Percentiles rank a stretch among this genome's conserved stretches.
These are phyloP conservation scores for Candida maris DNA, from an alignment of 805 yeast species.

Conservation along the genomic window DNA sequence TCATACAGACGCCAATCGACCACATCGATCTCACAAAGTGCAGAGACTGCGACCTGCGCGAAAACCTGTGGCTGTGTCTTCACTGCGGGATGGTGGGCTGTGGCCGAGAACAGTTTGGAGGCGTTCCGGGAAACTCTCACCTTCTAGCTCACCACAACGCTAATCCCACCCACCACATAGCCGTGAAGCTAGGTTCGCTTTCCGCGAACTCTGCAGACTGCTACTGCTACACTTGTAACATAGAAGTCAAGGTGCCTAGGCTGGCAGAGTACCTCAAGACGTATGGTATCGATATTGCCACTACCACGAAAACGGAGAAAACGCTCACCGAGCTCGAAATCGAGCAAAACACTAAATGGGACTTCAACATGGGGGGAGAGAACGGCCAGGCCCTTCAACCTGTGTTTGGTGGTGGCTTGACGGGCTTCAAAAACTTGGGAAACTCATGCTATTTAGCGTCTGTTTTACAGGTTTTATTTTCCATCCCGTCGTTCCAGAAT, in stretches of 20 bases:
- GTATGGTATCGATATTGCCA: slow-evolving; percentile 64
- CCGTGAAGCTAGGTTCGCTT: slow-evolving; percentile 87
- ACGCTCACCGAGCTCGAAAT: slow-evolving; percentile 83
- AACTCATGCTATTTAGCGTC: slow-evolving; percentile 90
- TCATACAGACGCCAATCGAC: slow-evolving; percentile 37
- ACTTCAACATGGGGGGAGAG: slow-evolving; percentile 73
- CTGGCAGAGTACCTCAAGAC: slow-evolving; percentile 44
- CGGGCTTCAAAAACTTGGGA: slow-evolving; percentile 88
- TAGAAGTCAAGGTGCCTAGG: slow-evolving; percentile 76
- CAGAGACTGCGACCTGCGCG: slow-evolving; percentile 55
- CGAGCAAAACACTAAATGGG: slow-evolving; percentile 93
- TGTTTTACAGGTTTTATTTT: slow-evolving; percentile 67
- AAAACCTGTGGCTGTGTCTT: slow-evolving; percentile 90
- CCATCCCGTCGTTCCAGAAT: slow-evolving; percentile 36
- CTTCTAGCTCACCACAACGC: slow-evolving; percentile 68
- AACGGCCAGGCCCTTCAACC: slow-evolving; percentile 63
- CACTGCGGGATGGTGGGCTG: slow-evolving; percentile 91
- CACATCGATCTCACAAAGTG: slow-evolving; percentile 43
- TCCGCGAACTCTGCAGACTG: slow-evolving; percentile 78
- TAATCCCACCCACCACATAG: slow-evolving; percentile 63
- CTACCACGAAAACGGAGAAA: slow-evolving; percentile 73
- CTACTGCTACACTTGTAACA: slow-evolving; percentile 85
- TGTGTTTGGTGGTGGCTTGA: slow-evolving; percentile 69
- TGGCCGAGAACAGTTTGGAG: slow-evolving; percentile 93
- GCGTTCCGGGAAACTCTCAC: slow-evolving; percentile 90